Evolutionary conservation across 2,329 filamentous ascomycete genomes (phyloP), one percentile per base, ranked within the genome.

Genomic region (Rhynchosporium agropyri): DNA sequence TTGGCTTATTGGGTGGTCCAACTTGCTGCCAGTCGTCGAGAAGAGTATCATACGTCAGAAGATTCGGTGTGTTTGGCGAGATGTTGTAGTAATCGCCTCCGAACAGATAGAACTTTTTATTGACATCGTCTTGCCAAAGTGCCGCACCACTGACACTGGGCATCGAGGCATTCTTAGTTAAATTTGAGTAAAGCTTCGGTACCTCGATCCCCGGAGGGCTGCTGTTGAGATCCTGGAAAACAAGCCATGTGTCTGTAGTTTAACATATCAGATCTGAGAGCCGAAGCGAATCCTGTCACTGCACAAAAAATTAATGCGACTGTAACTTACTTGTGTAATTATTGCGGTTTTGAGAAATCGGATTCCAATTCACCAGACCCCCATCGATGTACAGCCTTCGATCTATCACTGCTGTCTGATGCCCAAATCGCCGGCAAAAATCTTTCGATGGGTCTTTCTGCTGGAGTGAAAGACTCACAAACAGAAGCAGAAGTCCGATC

Each of bases 81-180:
- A 76, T 71, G 15, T 64, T 53, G 20, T 31, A 72, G 67, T 81
- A 83, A 65, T 87, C 82, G 51, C 86, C 86, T 10, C 86, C 86
- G 69, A 83, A 89, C 2, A 85, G 77, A 70, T 86, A 88, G 56
- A 89, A 80, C 49, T 81, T 78, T 71, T 87, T 87, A 75, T 89
- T 89, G 45, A 85, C 78, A 31, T 80, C 76, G 71, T 89, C 86
- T 7, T 80, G 77, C 85, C 85, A 89, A 12, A 88, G 74, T 3
- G 81, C 72, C 10, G 79, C 80, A 31, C 80, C 78, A 49, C 75
- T 74, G 7, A 82, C 75, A 64, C 76, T 75, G 0, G 86, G 86
- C n/a, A 88, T 77, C 3, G 80, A 79, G 15, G 75, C 75, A 63
- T 86, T 84, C 71, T 88, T 89, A 43, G 80, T 81, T 8, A 88